Evolutionary conservation across 2,329 filamentous ascomycete genomes (phyloP).

Genomic region (Paecilomyces fulvus): DNA sequence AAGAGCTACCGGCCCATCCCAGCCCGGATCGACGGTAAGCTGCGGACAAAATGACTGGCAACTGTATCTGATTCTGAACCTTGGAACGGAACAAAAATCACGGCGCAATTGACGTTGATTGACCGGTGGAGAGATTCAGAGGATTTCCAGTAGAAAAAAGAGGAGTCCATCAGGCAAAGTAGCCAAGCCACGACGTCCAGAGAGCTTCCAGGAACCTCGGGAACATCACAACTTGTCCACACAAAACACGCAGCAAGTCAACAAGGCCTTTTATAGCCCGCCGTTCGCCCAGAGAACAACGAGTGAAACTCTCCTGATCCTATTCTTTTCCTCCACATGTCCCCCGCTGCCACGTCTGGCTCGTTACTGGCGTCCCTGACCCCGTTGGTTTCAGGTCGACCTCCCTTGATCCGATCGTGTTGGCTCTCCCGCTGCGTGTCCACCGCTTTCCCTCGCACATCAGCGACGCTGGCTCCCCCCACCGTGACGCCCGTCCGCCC

Average conservation of each 20-base stretch:
- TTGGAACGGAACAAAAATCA: neutral
- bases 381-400: conserved; percentile 11
- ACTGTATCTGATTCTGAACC: neutral
- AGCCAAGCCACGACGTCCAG: neutral
- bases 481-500: conserved; percentile 18
- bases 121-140: neutral
- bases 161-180: neutral
- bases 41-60: neutral
- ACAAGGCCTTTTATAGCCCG: neutral
- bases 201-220: neutral
- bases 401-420: conserved; percentile 22
- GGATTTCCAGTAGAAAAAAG: neutral
- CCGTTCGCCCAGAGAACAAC: neutral
- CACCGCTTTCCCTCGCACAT: conserved; percentile 27
- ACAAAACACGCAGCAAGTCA: neutral
- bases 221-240: neutral
- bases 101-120: neutral
- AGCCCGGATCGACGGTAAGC: neutral
- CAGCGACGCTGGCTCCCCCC: conserved; percentile 35
- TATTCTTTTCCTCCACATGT: neutral
- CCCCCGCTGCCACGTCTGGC: conserved; percentile 1
- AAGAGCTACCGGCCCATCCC: neutral
- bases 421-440: conserved; percentile 10
- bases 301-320: neutral
- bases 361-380: neutral